phyloP scores from a whole-genome alignment of 1,284 basidiomycete genomes.

The Mycosarcoma mackinlayi region DNA sequence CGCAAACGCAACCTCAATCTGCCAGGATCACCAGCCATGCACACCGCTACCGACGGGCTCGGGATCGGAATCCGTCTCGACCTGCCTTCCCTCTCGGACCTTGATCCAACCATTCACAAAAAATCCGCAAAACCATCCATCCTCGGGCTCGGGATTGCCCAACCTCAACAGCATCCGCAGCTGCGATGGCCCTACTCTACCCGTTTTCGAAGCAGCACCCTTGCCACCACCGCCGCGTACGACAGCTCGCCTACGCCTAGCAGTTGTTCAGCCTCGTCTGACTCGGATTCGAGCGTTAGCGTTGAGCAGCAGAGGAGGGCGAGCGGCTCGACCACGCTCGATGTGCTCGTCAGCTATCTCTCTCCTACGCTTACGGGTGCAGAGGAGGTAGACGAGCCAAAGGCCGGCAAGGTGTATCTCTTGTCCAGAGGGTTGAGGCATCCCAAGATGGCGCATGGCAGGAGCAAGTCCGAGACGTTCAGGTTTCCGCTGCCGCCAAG shows the following conservation, averaged over 20 bases:
- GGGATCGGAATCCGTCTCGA: constrained; percentile 18
- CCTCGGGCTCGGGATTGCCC: constrained; percentile 76
- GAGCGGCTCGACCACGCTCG: constrained; percentile 20
- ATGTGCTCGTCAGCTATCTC: constrained; percentile 29
- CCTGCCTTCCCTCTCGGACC: constrained; percentile 71
- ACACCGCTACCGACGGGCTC: constrained; percentile 7
- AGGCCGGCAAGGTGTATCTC: constrained; percentile 18
- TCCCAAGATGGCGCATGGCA: constrained; percentile 8
- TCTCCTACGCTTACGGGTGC: constrained; percentile 13
- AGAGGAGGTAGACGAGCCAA: not conserved
- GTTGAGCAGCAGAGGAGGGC: not conserved
- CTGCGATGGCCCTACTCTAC: constrained; percentile 34
- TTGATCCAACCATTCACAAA: too few species aligned
- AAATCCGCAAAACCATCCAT: not conserved
- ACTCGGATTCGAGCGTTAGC: not conserved
- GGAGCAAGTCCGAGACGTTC: constrained; percentile 35
- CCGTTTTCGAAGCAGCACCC: constrained; percentile 12
- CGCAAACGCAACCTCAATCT: not conserved
- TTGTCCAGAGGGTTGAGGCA: constrained; percentile 21
- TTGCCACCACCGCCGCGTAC: constrained; percentile 5
- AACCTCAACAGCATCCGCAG: not conserved
- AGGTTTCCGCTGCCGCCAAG: constrained; percentile 29
- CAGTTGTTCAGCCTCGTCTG: constrained; percentile 9
- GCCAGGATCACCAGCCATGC: not conserved
- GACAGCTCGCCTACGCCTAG: constrained; percentile 27